Conservation (phyloP, 169 alveolate species). For the Pseudocohnilembus persalinus region DNA sequence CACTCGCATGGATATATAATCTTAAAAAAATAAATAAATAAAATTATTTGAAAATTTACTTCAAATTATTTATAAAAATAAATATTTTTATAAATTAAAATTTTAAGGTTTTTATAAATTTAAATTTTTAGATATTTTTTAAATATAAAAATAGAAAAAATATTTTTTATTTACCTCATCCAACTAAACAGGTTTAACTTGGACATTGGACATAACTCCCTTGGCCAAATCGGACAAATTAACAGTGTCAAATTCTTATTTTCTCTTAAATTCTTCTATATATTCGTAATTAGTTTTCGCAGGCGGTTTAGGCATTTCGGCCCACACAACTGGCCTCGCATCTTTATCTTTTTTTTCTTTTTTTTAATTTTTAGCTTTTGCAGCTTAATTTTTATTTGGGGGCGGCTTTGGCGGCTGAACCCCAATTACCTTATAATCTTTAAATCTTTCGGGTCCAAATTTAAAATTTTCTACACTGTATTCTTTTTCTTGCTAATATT, state of each 20-base stretch:
- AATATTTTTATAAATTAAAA: too few species aligned
- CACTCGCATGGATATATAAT: conserved; percentile 18
- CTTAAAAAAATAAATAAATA: not conserved
- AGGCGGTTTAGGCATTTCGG: conserved; percentile 21
- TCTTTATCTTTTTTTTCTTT: conserved; percentile 19
- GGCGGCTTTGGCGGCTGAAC: not conserved
- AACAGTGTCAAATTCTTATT: conserved; percentile 17
- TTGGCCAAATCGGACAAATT: not conserved
- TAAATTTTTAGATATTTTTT: not conserved
- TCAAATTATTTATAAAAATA: too few species aligned
- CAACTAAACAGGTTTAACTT: conserved; percentile 1
- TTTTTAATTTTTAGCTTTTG: not conserved
- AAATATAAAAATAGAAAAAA: not conserved
- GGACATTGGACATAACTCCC: conserved; percentile 17
- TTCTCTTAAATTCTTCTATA: not conserved
- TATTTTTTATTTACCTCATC: conserved; percentile 3
- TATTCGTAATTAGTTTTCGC: conserved; percentile 6
- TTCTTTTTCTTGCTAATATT: not conserved
- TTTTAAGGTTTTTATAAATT: too few species aligned
- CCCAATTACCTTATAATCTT: not conserved
- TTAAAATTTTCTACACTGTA: not conserved
- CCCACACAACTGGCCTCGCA: conserved; percentile 10
- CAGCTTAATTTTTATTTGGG: not conserved
- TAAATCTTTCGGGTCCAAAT: not conserved
- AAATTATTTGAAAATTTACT: too few species aligned